A percentile compares a stretch with the other conserved stretches of the same genome.
Evolutionary conservation across 805 yeast genomes (phyloP).

Genomic region (Pichia membranifaciens): DNA sequence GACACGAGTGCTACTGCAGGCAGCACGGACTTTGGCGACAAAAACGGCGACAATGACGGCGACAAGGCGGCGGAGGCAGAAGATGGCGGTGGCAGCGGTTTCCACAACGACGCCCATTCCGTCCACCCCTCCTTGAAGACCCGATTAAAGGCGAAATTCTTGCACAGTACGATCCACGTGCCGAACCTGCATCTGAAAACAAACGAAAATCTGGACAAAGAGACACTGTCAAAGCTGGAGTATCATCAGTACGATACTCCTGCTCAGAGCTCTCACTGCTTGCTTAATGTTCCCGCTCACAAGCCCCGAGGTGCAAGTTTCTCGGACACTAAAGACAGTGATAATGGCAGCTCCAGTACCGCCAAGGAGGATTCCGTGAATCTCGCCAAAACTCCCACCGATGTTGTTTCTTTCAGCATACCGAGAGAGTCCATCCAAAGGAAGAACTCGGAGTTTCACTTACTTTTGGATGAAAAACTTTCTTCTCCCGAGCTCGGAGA

Average conservation of each 20-base stretch:
- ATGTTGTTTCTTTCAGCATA: background rate
- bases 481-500: too few species aligned
- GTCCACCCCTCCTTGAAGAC: background rate
- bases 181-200: background rate
- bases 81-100: background rate
- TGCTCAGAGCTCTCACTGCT: background rate
- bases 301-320: background rate
- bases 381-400: background rate
- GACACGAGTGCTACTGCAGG: too few species aligned
- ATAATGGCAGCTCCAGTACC: background rate
- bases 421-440: constrained; percentile 2
- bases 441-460: constrained; percentile 2
- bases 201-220: background rate
- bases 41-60: too few species aligned
- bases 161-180: background rate
- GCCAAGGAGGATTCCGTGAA: too few species aligned
- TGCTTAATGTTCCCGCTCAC: background rate
- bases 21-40: too few species aligned
- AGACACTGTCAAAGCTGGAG: too few species aligned
- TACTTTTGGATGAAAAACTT: background rate
- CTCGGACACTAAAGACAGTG: too few species aligned
- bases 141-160: background rate
- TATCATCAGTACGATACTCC: background rate
- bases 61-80: too few species aligned
- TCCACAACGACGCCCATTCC: background rate